Base-by-base conservation (phyloP, 331 rosid genomes). In the Quercus tomentella region DNA sequence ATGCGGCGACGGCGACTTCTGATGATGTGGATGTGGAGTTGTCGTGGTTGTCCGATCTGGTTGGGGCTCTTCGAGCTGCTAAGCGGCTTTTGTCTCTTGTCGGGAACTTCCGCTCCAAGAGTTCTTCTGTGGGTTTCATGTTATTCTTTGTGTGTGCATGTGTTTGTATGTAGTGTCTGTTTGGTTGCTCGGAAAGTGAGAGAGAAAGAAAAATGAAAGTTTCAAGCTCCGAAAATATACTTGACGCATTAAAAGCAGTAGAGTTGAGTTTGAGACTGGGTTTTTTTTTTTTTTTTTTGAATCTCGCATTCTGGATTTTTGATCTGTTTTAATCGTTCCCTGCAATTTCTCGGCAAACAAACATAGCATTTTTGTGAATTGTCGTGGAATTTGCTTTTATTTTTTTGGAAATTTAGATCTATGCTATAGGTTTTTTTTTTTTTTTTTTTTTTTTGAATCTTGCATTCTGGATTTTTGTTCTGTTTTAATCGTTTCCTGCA, bases 11-110 rank as follows among this genome's bases (percentile, higher is more conserved):
- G 56, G 74, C 89, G 1, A 45, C 89, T 45, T 86, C 89, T 56
- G 81, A 80, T 43, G 75, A 87, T 12, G 61, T 37, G 7, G 43
- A 80, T 43, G 73, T 87, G 9, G 61, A 28, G 31, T 79, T 86
- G 28, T 81, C 87, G 4, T 93, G 96, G 97, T 80, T 76, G 7
- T 86, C 84, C 43, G 96, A 93, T 90, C 89, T 95, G 41, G 85
- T 84, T 49, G 63, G 83, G 83, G 98, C 94, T 70, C 93, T 95
- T 65, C 86, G 76, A 76, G 93, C 92, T 3, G 86, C 94, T 18
- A 88, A 92, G 63, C 89, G 89, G 5, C 92, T 95, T 4, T 80
- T 93, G n/a, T 72, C 86, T 4, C 84, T 84, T 2, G 97, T 89
- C n/a, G 56, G 77, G 62, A 89, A 76, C 78, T 89, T 87, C 80